Conservation (phyloP, 83 land plant species). For the Larix sibirica region DNA sequence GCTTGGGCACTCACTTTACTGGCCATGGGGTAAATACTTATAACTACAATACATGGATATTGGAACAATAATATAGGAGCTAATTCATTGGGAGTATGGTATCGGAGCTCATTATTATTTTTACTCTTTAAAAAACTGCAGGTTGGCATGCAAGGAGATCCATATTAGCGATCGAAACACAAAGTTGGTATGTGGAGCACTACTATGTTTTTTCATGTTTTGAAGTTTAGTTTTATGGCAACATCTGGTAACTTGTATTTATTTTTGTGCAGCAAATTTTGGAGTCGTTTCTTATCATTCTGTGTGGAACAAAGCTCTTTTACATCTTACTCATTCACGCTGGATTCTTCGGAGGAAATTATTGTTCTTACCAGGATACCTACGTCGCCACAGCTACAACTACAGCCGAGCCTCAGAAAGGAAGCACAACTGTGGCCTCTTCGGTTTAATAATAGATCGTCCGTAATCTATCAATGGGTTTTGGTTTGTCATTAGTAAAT, state of each 20-base stretch:
- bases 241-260: background rate
- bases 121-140: background rate
- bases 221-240: no score
- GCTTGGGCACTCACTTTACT: slow-evolving; percentile 71
- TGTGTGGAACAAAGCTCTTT: background rate
- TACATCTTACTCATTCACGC: slow-evolving; percentile 15
- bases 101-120: background rate
- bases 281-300: background rate
- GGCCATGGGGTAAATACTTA: slow-evolving; percentile 69
- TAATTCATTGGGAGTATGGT: no score
- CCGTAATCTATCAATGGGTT: no score
- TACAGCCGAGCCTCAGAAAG: slow-evolving; percentile 15
- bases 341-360: slow-evolving; percentile 12
- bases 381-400: slow-evolving; percentile 1
- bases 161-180: background rate
- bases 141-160: slow-evolving; percentile 27
- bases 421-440: background rate
- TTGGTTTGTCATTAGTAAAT: no score
- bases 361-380: background rate
- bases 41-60: background rate
- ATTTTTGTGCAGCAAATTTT: background rate
- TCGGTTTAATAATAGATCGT: no score
- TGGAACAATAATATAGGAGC: no score
- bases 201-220: no score
- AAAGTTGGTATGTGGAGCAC: slow-evolving; percentile 5